Conservation (phyloP, 352 stramenopile genomes). For the Phytopythium aichiense region DNA sequence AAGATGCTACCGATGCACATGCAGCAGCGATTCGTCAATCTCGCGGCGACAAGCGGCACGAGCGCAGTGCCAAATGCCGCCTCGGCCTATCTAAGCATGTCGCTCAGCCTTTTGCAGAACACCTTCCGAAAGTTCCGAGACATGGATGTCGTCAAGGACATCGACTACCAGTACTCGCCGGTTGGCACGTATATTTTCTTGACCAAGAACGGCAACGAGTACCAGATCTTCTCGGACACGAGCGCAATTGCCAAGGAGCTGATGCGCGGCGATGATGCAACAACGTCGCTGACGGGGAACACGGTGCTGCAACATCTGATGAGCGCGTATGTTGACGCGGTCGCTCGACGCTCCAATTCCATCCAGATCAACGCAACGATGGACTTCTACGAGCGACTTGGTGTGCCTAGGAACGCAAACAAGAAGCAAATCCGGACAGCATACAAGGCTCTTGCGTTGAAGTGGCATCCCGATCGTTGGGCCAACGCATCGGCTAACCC, state of each 20-base stretch:
- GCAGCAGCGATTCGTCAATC: conserved; percentile 56
- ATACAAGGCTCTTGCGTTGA: conserved; percentile 75
- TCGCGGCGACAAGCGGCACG: conserved; percentile 25
- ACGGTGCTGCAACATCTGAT: conserved; percentile 81
- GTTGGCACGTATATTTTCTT: conserved; percentile 80
- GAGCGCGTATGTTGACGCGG: conserved; percentile 69
- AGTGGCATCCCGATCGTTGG: conserved; percentile 86
- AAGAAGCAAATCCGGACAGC: conserved; percentile 61
- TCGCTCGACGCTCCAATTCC: conserved; percentile 68
- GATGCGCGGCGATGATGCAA: conserved; percentile 41
- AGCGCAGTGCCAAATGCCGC: conserved; percentile 29
- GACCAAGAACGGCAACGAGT: conserved; percentile 46
- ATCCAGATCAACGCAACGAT: conserved; percentile 81
- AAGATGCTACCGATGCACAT: conserved; percentile 69
- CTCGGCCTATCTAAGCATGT: conserved; percentile 80
- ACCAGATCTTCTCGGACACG: conserved; percentile 46
- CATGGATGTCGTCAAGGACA: conserved; percentile 69
- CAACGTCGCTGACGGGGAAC: conserved; percentile 58
- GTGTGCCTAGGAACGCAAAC: conserved; percentile 60
- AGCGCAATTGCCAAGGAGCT: conserved; percentile 34
- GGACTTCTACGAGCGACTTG: conserved; percentile 84
- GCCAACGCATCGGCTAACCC: conserved; percentile 34
- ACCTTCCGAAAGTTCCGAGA: conserved; percentile 80
- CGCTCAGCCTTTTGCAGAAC: conserved; percentile 71
- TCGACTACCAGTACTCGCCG: conserved; percentile 72